Evolutionary conservation across 176 grass and related monocot genomes (phyloP).

Genomic region (Rhynchospora tenuis): DNA sequence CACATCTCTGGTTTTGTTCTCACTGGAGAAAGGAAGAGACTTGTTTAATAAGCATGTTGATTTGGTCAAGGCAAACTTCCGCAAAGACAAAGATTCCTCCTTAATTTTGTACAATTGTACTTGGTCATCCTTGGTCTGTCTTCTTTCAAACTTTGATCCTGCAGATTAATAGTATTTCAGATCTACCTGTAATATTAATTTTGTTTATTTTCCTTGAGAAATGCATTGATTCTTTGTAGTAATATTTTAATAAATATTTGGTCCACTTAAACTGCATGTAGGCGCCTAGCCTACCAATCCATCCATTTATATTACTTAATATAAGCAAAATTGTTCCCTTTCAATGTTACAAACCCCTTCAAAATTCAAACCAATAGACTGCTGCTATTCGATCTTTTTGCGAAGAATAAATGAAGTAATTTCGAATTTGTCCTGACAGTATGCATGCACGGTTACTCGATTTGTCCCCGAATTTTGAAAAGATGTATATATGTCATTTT

Average conservation of each 20-base stretch:
- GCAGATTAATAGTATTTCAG: not conserved
- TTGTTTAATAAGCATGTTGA: not conserved
- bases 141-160: not conserved
- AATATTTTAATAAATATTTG: not conserved
- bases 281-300: not conserved
- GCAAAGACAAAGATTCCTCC: conserved; percentile 1
- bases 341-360: not conserved
- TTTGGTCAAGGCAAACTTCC: conserved; percentile 23
- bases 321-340: not conserved
- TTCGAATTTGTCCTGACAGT: not conserved
- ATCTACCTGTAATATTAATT: not conserved
- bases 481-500: not conserved
- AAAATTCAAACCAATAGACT: not conserved
- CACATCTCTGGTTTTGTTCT: not conserved
- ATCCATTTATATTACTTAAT: not conserved
- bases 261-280: not conserved
- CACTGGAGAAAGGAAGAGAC: conserved; percentile 2
- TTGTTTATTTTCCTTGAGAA: not conserved
- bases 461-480: not conserved
- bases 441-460: not conserved
- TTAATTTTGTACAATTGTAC: not conserved
- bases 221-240: not conserved
- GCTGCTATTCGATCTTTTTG: not conserved
- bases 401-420: not conserved
- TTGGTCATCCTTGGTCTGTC: not conserved